These are phyloP conservation scores for Sphaerulina musiva DNA, from an alignment of 2,329 filamentous ascomycete genomes.

Conservation along the genomic window DNA sequence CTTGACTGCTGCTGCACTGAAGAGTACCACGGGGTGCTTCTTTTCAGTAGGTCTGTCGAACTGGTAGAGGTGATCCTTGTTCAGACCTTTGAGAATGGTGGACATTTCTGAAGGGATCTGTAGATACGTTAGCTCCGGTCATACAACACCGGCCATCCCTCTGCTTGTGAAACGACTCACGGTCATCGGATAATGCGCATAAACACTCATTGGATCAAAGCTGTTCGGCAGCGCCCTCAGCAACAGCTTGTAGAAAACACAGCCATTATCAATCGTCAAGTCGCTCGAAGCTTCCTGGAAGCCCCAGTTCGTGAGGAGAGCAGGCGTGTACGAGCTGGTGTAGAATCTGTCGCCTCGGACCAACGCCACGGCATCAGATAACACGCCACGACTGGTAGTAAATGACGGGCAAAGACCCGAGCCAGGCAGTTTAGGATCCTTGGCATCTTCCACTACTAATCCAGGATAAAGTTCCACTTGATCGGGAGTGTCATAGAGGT, in stretches of 20 bases:
- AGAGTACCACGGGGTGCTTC: constrained; percentile 38
- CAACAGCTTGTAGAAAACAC: constrained; percentile 48
- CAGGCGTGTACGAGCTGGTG: constrained; percentile 40
- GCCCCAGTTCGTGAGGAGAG: constrained; percentile 37
- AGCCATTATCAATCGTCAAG: constrained; percentile 42
- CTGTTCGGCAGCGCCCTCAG: constrained; percentile 46
- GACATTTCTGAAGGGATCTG: constrained; percentile 42
- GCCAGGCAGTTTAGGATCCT: constrained; percentile 47
- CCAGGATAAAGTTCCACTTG: constrained; percentile 65
- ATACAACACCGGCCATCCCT: no score
- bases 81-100: constrained; percentile 39
- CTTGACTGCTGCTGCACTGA: constrained; percentile 41
- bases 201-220: constrained; percentile 44
- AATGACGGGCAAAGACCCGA: constrained; percentile 50
- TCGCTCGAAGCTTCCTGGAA: constrained; percentile 46
- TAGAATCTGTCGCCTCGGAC: constrained; percentile 56
- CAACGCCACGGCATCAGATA: constrained; percentile 55
- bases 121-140: no score
- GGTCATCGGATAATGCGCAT: constrained; percentile 46
- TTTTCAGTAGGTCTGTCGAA: constrained; percentile 27
- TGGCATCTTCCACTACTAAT: constrained; percentile 55
- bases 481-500: constrained; percentile 58
- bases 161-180: no score
- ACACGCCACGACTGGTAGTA: constrained; percentile 50
- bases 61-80: constrained; percentile 39